These are phyloP conservation scores for Komagataella pseudopastoris DNA, from an alignment of 805 yeast species.

Conservation along the genomic window DNA sequence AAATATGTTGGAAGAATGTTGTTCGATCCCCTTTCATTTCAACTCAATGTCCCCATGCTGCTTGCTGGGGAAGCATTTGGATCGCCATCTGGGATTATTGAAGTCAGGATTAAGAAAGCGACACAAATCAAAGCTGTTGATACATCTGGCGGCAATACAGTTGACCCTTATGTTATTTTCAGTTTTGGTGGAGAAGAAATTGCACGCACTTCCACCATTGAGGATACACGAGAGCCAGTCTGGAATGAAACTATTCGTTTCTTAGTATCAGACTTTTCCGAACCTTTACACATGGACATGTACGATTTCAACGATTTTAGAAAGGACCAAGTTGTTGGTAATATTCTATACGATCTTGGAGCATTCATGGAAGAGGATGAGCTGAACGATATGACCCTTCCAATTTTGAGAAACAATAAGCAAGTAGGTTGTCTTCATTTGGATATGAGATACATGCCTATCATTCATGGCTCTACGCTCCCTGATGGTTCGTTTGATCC, in stretches of 20 bases:
- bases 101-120: slow-evolving; percentile 55
- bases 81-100: slow-evolving; percentile 79
- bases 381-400: slow-evolving; percentile 33
- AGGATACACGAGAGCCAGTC: slow-evolving; percentile 56
- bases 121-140: slow-evolving; percentile 56
- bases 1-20: slow-evolving; percentile 84
- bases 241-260: slow-evolving; percentile 76
- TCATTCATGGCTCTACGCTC: slow-evolving; percentile 42
- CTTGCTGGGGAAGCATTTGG: slow-evolving; percentile 69
- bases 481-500: slow-evolving; percentile 78
- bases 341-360: slow-evolving; percentile 61
- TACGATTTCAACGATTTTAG: slow-evolving; percentile 65
- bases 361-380: slow-evolving; percentile 39
- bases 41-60: slow-evolving; percentile 82
- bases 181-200: slow-evolving; percentile 44
- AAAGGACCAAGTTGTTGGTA: slow-evolving; percentile 74
- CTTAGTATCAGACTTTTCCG: slow-evolving; percentile 62
- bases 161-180: slow-evolving; percentile 81
- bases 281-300: slow-evolving; percentile 62
- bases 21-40: slow-evolving; percentile 84
- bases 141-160: slow-evolving; percentile 50
- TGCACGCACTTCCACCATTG: slow-evolving; percentile 56
- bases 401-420: slow-evolving; percentile 70
- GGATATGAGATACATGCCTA: slow-evolving; percentile 67
- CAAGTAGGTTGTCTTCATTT: slow-evolving; percentile 64